Evolutionary conservation across 2,329 filamentous ascomycete species (phyloP).

Genomic region (Dothideomycetes sp.): DNA sequence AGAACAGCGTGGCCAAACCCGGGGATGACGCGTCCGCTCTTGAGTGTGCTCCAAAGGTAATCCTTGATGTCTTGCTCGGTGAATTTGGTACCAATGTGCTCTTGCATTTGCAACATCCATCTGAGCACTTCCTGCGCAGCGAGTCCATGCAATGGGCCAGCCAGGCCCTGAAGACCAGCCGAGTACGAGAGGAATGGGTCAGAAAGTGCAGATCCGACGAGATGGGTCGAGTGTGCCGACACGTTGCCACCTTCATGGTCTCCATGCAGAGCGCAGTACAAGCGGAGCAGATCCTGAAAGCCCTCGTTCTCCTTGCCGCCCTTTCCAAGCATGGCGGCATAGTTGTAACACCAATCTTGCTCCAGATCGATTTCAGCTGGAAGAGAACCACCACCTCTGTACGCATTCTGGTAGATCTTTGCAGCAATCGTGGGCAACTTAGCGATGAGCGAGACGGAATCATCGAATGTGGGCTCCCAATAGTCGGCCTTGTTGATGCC

Average conservation of each 20-base stretch:
- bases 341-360: conserved; percentile 99
- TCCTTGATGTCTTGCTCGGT: conserved; percentile 71
- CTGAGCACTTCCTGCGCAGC: conserved; percentile 94
- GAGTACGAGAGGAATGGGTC: conserved; percentile 95
- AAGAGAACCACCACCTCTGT: conserved; percentile 62
- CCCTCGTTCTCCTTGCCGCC: conserved; percentile 76
- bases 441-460: conserved; percentile 83
- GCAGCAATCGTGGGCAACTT: conserved; percentile 95
- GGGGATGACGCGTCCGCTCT: conserved; percentile 86
- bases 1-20: conserved; percentile 94
- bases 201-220: conserved; percentile 87
- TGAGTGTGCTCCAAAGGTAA: conserved; percentile 88
- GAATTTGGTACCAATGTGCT: conserved; percentile 67
- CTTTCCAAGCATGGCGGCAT: conserved; percentile 90
- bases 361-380: conserved; percentile 65
- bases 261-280: conserved; percentile 93
- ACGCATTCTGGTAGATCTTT: conserved; percentile 92
- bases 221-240: conserved; percentile 86
- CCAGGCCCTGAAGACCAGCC: conserved; percentile 87
- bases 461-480: conserved; percentile 97
- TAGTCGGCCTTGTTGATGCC: conserved; percentile 93
- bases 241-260: conserved; percentile 98
- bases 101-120: conserved; percentile 95
- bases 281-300: conserved; percentile 86
- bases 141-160: conserved; percentile 84